Conservation (phyloP, 139 green algal genomes). For the Pseudopediastrum boryanum region DNA sequence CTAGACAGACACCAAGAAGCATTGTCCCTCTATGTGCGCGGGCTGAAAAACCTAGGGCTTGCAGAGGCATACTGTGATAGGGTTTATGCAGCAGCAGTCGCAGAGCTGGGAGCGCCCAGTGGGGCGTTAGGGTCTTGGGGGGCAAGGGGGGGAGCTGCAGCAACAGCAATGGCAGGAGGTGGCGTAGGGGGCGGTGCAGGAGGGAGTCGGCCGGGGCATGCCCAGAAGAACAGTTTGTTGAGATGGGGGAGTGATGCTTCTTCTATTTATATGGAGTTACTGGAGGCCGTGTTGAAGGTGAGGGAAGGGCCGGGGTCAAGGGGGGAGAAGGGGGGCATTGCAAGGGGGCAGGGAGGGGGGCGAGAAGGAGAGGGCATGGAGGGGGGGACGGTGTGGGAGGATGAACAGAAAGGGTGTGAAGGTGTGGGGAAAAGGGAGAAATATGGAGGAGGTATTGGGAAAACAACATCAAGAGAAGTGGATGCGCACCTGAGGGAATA, state of each 20-base stretch:
- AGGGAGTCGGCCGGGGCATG: too few species aligned
- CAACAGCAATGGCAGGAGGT: slow-evolving; percentile 17
- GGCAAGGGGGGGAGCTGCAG: neutral
- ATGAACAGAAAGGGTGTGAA: neutral
- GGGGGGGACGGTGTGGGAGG: neutral
- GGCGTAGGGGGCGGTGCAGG: neutral
- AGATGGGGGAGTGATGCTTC: too few species aligned
- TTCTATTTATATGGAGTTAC: slow-evolving; percentile 44
- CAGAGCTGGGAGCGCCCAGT: neutral
- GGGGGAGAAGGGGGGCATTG: too few species aligned
- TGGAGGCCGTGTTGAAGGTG: slow-evolving; percentile 34
- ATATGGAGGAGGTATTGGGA: neutral
- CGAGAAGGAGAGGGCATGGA: neutral
- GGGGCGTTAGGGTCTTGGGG: neutral
- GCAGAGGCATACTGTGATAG: slow-evolving; percentile 84
- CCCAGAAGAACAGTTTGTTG: too few species aligned
- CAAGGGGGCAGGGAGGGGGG: neutral
- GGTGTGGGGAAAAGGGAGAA: neutral
- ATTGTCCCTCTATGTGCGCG: slow-evolving; percentile 72
- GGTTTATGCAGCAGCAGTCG: slow-evolving; percentile 26
- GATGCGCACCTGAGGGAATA: too few species aligned
- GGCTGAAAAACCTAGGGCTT: slow-evolving; percentile 47
- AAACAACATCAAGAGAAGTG: too few species aligned
- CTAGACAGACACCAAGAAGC: slow-evolving; percentile 76
- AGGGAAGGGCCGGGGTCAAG: too few species aligned